Base-by-base conservation (phyloP, 305 asterid species). In the Lippia alba region DNA sequence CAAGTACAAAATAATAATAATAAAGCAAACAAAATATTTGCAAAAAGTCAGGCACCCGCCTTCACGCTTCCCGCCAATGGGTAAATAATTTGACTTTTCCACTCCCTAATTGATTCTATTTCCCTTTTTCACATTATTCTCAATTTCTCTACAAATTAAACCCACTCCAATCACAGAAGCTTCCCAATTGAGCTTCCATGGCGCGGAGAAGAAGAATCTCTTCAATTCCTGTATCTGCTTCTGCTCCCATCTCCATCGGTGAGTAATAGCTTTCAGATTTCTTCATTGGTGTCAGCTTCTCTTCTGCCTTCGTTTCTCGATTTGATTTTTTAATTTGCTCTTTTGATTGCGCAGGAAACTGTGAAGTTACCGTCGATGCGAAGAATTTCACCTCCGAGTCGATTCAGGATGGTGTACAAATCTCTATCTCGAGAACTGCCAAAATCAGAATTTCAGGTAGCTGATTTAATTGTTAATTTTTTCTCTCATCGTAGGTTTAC, bases 331-430 rank as follows among this genome's bases (percentile, higher is more conserved):
- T 48, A 19, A 32, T 30, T 49, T 7, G 20, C 10, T 6, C 49
- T 33, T 46, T 33, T 48, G 55, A 44, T 61, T 71, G 36, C 19
- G 5, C 82, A 92, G 98, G 96, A 34, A 92, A 90, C 61, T 92
- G 96, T 63, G 79, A 90, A 78, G 90, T 92, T 17, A 46, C 65
- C 50, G 91, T 91, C 65, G 90, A 86, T 66, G 86, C 96, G 19
- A 80, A 71, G 74, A 80, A 81, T 12, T 91, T 89, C 72, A 80
- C 78, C 5, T 78, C 90, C 41, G 89, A 88, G 61, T 72, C 70
- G 59, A 59, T 71, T 64, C 74, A 77, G n/a, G 80, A 83, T n/a
- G 70, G 79, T 62, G 80, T 90, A 58, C 82, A 80, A 40, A 87
- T 90, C 45, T 56, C 85, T 46, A 66, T 90, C 17, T 76, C 95